Conservation (phyloP, 345 rosid species). For the Cardamine resedifolia region DNA sequence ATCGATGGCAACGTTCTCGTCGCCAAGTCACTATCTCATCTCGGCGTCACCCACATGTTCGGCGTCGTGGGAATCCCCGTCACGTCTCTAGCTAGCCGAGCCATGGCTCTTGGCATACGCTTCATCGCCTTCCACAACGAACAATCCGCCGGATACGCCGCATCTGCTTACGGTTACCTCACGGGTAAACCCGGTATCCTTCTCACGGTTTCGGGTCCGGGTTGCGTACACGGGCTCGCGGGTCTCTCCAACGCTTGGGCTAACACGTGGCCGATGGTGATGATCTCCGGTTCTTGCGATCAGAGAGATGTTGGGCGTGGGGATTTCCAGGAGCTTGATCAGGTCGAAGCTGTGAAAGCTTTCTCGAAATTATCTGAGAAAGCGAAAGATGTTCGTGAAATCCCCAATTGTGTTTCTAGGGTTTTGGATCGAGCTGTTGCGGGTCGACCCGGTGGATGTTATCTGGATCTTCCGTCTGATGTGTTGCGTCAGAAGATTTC, state of each 20-base stretch:
- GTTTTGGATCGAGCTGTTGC: slow-evolving; percentile 63
- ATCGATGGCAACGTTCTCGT: slow-evolving; percentile 74
- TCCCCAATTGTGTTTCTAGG: slow-evolving; percentile 72
- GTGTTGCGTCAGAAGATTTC: slow-evolving; percentile 75
- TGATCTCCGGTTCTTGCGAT: slow-evolving; percentile 96
- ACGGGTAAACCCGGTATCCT: slow-evolving; percentile 83
- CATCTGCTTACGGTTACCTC: slow-evolving; percentile 93
- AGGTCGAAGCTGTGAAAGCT: slow-evolving; percentile 76
- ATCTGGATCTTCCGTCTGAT: slow-evolving; percentile 83
- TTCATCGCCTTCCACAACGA: slow-evolving; percentile 97
- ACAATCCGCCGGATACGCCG: slow-evolving; percentile 98
- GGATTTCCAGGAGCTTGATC: slow-evolving; percentile 96
- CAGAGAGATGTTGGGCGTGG: slow-evolving; percentile 80
- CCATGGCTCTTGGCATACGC: slow-evolving; percentile 75
- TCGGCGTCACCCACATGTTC: slow-evolving; percentile 89
- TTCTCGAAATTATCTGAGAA: slow-evolving; percentile 72
- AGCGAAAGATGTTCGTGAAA: slow-evolving; percentile 60
- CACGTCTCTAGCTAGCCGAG: slow-evolving; percentile 81
- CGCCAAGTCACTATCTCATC: slow-evolving; percentile 61
- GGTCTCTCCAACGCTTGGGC: slow-evolving; percentile 91
- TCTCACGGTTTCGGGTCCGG: slow-evolving; percentile 93
- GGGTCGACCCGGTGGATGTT: slow-evolving; percentile 93
- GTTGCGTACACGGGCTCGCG: slow-evolving; percentile 95
- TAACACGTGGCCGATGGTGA: slow-evolving; percentile 83
- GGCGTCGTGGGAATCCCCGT: slow-evolving; percentile 98